Base-by-base conservation (phyloP, 768 basidiomycete species). In the Phlegmacium glaucopus region DNA sequence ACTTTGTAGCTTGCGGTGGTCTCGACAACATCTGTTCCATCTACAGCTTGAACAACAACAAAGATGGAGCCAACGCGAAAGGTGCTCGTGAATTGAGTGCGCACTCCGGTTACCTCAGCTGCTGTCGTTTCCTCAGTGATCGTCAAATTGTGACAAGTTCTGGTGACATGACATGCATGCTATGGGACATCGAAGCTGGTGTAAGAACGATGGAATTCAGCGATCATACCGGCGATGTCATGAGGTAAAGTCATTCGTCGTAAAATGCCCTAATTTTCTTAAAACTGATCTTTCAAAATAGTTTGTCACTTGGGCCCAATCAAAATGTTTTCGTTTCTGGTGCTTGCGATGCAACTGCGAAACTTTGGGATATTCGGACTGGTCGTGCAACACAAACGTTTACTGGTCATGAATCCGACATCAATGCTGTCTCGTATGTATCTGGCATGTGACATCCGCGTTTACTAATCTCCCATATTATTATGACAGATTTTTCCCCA, bases 101-200 rank as follows among this genome's bases (percentile, higher is more conserved):
- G 27, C 95, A 99, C 69, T 94, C 94, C 12, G 95, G 95, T 25
- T 99, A 99, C 66, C 87, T 99, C 57, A 89, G 85, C 60, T 99
- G 95, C 76, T 99, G 95, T 72, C 83, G 95, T 36, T 99, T 99
- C 74, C 85, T 99, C 75, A 98, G 93, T 61, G 95, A 99, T 71
- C 81, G 95, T 44, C 95, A 99, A 76, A 99, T 99, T 60, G 88
- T 99, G 53, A 99, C 95, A 29, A 87, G 83, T 59, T 97, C 94
- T 28, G 95, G 95, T 45, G 95, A 99, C 66, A 99, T 99, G 95
- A 96, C 95, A 27, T 99, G 95, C 68, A 98, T 99, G 94, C 79
- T 98, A 25, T 99, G 96, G 95, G 95, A 99, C 69, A 92, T 99
- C 50, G 95, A 99, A 69, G 92, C 93, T 18, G 96, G 95, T 54